Base-by-base conservation (phyloP, 805 yeast genomes). In the Yarrowia sp. region DNA sequence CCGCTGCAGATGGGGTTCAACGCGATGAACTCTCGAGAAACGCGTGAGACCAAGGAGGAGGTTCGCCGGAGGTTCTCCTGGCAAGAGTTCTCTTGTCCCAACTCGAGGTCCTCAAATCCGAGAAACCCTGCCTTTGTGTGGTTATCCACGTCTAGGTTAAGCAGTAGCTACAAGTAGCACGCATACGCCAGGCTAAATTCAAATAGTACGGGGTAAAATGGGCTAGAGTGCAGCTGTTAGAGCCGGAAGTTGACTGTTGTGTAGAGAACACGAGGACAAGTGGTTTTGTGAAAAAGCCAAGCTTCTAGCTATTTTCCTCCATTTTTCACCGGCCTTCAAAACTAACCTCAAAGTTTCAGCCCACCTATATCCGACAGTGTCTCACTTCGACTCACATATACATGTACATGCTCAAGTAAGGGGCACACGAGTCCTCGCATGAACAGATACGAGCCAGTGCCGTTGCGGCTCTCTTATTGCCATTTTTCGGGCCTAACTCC, bases 381-480 rank as follows among this genome's bases (percentile, higher is more conserved):
- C 42, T 52, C 19, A 52, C 42, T 14, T 34, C 34, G 20, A 47
- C 34, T 15, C 14, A 9, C 38, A 30, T 9, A 9, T 9, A 9
- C 10, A 36, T 9, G 13, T 10, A 36, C 38, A 24, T 24, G 30
- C 30, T 24, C 24, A 34, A 33, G 56, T 17, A 52, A 52, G 56
- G 56, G 56, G 56, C 56, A 52, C 56, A 36, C 56, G 56, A 52
- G 56, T 52, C 10, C 42, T 5, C 17, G n/a, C 38, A 36, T 36
- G 13, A 12, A 9, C 38, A 36, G n/a, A 52, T 52, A 52, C 56
- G 56, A 52, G 42, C 15, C n/a, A 12, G 33, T 20, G 33, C 24
- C 46, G 24, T 8, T 15, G n/a, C 44, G n/a, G 49, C 14, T 8
- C n/a, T 20, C 15, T 5, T 3, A 7, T 3, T 19, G 24, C n/a